Percentiles rank a stretch among this genome's conserved stretches.
phyloP scores from a whole-genome alignment of 1,284 basidiomycete genomes.

The Apiotrichum siamense region DNA sequence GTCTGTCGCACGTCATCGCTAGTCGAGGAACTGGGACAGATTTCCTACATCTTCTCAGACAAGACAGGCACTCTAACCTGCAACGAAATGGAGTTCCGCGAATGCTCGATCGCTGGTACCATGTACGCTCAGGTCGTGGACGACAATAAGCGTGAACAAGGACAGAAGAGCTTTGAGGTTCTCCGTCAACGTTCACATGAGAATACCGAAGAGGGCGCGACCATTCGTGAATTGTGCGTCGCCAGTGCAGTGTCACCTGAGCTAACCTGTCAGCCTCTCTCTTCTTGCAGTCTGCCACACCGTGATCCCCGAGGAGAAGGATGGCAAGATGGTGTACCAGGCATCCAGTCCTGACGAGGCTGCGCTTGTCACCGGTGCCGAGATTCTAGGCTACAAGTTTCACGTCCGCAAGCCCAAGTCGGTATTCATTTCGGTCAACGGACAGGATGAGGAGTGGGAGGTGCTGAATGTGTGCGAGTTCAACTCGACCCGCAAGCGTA shows the following conservation, averaged over 20 bases:
- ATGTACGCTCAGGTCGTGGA: conserved; percentile 86
- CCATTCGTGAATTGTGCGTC: conserved; percentile 67
- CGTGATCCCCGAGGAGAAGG: conserved; percentile 89
- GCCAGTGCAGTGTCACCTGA: neutral
- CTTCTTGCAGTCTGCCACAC: conserved; percentile 95
- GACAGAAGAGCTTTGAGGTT: conserved; percentile 47
- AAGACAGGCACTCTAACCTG: conserved; percentile 96
- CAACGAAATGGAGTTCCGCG: conserved; percentile 97
- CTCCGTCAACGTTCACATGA: conserved; percentile 43
- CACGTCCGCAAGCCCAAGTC: conserved; percentile 95
- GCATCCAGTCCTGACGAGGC: conserved; percentile 98
- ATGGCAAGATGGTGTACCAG: conserved; percentile 80
- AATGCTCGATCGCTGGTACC: conserved; percentile 81
- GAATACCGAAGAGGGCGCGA: conserved; percentile 61
- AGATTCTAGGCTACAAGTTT: conserved; percentile 87
- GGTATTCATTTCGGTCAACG: conserved; percentile 77
- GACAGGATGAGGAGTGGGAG: conserved; percentile 71
- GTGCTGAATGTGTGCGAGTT: conserved; percentile 98
- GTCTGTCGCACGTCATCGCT: conserved; percentile 93
- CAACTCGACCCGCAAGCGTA: conserved; percentile 94
- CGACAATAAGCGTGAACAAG: conserved; percentile 64
- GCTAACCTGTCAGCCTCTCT: conserved; percentile 52
- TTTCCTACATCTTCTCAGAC: conserved; percentile 92
- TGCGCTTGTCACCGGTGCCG: conserved; percentile 89
- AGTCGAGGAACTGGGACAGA: conserved; percentile 97